These are phyloP conservation scores for Silene uniflora DNA, from an alignment of 148 eudicot genomes.

Conservation along the genomic window DNA sequence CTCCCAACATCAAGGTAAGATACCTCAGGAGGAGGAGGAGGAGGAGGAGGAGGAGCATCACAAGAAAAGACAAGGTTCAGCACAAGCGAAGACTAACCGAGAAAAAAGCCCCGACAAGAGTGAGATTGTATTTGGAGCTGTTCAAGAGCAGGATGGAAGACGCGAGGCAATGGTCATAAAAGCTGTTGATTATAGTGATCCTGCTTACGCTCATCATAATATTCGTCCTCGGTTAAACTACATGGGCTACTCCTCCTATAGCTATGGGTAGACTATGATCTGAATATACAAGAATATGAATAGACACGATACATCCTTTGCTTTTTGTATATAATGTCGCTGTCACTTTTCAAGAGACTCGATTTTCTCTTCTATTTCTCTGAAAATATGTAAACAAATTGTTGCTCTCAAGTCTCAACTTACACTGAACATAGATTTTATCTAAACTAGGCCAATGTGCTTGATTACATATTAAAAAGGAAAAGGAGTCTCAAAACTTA, in stretches of 20 bases:
- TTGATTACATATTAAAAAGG: no score
- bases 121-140: slow-evolving; percentile 83
- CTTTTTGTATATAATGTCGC: neutral
- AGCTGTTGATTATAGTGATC: slow-evolving; percentile 76
- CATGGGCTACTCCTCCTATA: slow-evolving; percentile 67
- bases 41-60: slow-evolving; percentile 26
- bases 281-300: neutral
- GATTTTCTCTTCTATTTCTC: no score
- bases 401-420: no score
- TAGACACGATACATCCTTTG: neutral
- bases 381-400: no score
- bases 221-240: slow-evolving; percentile 68
- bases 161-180: slow-evolving; percentile 76
- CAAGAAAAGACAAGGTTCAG: slow-evolving; percentile 38
- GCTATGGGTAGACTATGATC: slow-evolving; percentile 27
- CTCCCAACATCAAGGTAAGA: slow-evolving; percentile 17
- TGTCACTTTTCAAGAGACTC: no score
- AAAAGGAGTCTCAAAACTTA: no score
- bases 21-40: neutral
- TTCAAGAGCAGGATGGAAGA: slow-evolving; percentile 70
- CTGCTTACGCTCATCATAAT: slow-evolving; percentile 41
- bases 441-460: no score
- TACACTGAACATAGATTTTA: no score
- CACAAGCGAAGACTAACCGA: slow-evolving; percentile 41
- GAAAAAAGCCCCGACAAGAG: slow-evolving; percentile 57